phyloP scores from a whole-genome alignment of 148 eudicot genomes.

The Rhododendron henanense region DNA sequence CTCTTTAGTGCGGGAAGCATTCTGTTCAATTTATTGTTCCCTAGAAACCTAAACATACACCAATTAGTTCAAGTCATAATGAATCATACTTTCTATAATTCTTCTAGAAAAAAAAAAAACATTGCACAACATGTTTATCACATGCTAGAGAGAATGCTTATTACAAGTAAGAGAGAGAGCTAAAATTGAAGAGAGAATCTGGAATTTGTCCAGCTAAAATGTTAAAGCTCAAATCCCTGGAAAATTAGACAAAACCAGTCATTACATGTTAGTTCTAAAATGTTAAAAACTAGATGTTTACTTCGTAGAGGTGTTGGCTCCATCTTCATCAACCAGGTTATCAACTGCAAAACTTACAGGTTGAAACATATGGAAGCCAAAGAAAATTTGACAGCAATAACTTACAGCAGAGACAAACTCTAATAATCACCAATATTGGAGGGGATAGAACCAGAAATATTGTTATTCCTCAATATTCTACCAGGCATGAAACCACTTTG shows the following conservation, averaged over 20 bases:
- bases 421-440: slow-evolving; percentile 38
- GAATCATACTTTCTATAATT: background rate
- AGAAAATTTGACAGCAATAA: slow-evolving; percentile 6
- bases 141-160: background rate
- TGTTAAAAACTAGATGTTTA: background rate
- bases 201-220: slow-evolving; percentile 65
- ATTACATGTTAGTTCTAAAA: background rate
- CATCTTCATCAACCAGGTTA: background rate
- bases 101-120: background rate
- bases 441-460: slow-evolving; percentile 72
- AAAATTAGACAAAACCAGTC: slow-evolving; percentile 6
- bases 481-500: background rate
- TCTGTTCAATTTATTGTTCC: background rate
- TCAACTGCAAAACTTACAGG: background rate
- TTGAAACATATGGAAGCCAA: background rate
- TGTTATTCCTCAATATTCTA: slow-evolving; percentile 68
- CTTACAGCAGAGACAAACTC: slow-evolving; percentile 60
- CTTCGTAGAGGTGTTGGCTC: background rate
- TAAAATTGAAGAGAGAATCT: slow-evolving; percentile 48
- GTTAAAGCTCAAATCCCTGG: slow-evolving; percentile 96
- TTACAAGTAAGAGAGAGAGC: slow-evolving; percentile 63
- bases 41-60: background rate
- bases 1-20: background rate
- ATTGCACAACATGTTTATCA: background rate
- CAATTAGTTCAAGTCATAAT: background rate